Percentiles rank a stretch among this genome's conserved stretches.
These are phyloP conservation scores for Rhodotorula sphaerocarpa DNA, from an alignment of 768 basidiomycete genomes.

Conservation along the genomic window DNA sequence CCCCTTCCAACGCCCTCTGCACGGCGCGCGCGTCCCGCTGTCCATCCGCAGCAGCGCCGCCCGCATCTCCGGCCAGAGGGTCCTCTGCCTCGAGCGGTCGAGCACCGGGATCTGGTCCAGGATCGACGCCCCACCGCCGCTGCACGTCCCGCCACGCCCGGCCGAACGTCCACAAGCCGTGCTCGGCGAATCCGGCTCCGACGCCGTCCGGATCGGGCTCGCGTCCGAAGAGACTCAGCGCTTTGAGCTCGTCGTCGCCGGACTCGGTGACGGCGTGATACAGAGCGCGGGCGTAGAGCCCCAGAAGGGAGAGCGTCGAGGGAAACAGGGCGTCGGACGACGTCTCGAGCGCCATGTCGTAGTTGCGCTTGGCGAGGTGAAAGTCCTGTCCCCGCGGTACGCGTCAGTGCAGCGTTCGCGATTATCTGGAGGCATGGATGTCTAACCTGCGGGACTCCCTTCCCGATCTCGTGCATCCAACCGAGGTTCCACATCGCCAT, in stretches of 20 bases:
- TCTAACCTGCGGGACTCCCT: conserved; percentile 75
- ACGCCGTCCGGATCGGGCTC: conserved; percentile 4
- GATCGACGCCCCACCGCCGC: conserved; percentile 32
- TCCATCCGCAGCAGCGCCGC: conserved; percentile 32
- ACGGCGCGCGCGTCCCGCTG: conserved; percentile 55
- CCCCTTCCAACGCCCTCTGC: conserved; percentile 12
- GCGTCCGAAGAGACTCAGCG: conserved; percentile 25
- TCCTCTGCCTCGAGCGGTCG: conserved; percentile 1
- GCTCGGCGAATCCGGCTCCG: not conserved
- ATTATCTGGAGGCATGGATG: not conserved
- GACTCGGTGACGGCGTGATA: conserved; percentile 43
- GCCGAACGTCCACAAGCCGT: conserved; percentile 13
- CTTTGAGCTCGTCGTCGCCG: conserved; percentile 23
- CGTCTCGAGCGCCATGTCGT: conserved; percentile 79
- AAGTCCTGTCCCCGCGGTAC: conserved; percentile 62
- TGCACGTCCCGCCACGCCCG: conserved; percentile 32
- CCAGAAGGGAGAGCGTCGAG: conserved; percentile 68
- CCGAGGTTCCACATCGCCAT: conserved; percentile 97
- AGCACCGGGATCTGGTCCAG: conserved; percentile 23
- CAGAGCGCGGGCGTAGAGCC: conserved; percentile 70
- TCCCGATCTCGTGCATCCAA: conserved; percentile 98
- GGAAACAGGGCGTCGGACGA: conserved; percentile 84
- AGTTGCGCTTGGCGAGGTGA: conserved; percentile 90
- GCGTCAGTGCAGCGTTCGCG: not conserved
- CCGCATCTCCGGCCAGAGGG: conserved; percentile 1